Evolutionary conservation across 225 moss, liverwort and hornwort species (phyloP), one percentile per base, ranked within the genome.

Genomic region (Sphagnum contortum): DNA sequence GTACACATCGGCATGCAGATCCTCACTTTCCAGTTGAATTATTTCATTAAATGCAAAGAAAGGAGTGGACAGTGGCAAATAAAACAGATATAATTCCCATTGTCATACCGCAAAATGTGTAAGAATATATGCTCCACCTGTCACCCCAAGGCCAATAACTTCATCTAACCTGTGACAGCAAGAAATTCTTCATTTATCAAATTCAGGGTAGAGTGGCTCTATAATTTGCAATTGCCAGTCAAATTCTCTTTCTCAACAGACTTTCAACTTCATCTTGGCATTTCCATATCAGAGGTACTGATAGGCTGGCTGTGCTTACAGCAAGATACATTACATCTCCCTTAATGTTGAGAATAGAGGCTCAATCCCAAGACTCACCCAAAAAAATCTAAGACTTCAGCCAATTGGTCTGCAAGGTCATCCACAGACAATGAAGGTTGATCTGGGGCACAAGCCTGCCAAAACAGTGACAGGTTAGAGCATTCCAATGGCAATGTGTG

Each of bases 361-460:
- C 4, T 12, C 47, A 4, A 9, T 9, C 3, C 29, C 29, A 9
- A 44, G 7, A 68, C 80, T 29, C 72, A 84, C 76, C 88, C 83
- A 51, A 90, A 96, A 72, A 88, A 87, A 65, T 92, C 87, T 64
- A 96, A 62, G 8, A 96, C 84, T 73, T 90, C 85, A 4, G 92
- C 88, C 57, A 92, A 79, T 78, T 96, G 95, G 60, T 88, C 84
- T 56, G 80, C 78, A 65, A 92, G 72, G 62, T 90, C 83, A 66
- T 88, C 85, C 12, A 87, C 83, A 51, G 78, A 80, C 4, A 84
- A 77, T 48, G 75, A 13, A 0, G 86, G 83, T 49, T 82, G 74
- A 44, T 75, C 71, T 8, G 64, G 6, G 57, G 92, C 87, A 50
- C 92, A 89, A 62, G 79, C 78, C 88, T 95, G 83, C 62, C 29